Evolutionary conservation across 148 eudicot species (phyloP).

Genomic region (Chenopodium berlandieri): DNA sequence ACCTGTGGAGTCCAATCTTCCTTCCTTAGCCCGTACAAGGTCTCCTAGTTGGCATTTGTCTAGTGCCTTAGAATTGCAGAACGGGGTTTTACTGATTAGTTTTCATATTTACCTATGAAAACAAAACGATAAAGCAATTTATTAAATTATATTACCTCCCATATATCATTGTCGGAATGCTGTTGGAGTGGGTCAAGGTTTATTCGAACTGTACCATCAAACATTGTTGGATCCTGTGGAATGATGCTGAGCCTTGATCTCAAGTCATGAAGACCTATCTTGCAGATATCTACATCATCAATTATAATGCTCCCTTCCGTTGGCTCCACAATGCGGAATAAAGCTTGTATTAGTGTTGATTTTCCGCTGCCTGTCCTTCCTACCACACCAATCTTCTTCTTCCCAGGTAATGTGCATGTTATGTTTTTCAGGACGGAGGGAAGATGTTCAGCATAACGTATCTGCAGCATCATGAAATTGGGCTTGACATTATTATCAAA

Average conservation of each 20-base stretch:
- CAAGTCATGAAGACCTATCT: constrained; percentile 87
- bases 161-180: constrained; percentile 66
- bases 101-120: neutral
- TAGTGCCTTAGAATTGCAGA: constrained; percentile 51
- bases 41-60: constrained; percentile 92
- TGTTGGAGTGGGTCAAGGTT: constrained; percentile 86
- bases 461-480: constrained; percentile 43
- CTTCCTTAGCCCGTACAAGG: constrained; percentile 68
- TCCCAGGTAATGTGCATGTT: constrained; percentile 89
- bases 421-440: constrained; percentile 84
- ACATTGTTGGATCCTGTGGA: constrained; percentile 98
- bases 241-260: constrained; percentile 93
- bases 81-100: neutral
- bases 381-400: constrained; percentile 86
- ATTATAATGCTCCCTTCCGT: constrained; percentile 70
- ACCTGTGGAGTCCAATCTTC: constrained; percentile 76
- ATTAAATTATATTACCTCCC: constrained; percentile 58
- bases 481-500: neutral
- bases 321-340: constrained; percentile 86
- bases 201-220: constrained; percentile 90
- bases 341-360: constrained; percentile 92
- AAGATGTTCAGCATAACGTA: constrained; percentile 91
- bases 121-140: neutral
- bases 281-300: constrained; percentile 73
- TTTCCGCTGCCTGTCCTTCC: constrained; percentile 99